These are phyloP conservation scores for Kwoniella shivajii DNA, from an alignment of 1,284 basidiomycete species.

Conservation along the genomic window DNA sequence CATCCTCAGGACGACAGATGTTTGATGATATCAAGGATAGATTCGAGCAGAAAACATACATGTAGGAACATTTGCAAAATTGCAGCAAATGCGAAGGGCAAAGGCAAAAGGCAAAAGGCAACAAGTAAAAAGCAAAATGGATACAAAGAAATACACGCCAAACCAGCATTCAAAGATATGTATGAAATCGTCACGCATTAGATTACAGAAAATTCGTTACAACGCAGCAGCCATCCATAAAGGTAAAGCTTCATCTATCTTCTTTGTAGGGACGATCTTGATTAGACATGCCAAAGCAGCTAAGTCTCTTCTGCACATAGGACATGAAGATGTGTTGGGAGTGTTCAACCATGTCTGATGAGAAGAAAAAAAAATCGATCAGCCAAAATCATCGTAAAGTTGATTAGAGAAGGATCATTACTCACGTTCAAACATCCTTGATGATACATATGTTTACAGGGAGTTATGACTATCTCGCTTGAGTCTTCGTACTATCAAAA, in stretches of 20 bases:
- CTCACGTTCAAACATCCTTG: slow-evolving; percentile 39
- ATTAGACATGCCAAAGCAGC: slow-evolving; percentile 30
- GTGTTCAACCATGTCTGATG: slow-evolving; percentile 39
- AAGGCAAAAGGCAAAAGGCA: background rate
- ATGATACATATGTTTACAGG: slow-evolving; percentile 51
- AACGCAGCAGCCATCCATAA: slow-evolving; percentile 24
- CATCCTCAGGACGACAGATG: too few species aligned
- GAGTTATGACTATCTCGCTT: slow-evolving; percentile 32
- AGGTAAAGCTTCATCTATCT: slow-evolving; percentile 19
- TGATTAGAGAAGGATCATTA: background rate
- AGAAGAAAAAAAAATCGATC: background rate
- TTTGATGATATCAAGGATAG: too few species aligned
- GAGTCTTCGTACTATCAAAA: slow-evolving; percentile 30
- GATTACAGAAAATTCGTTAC: background rate
- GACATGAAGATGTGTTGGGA: slow-evolving; percentile 41
- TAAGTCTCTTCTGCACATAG: slow-evolving; percentile 48
- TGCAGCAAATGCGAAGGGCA: too few species aligned
- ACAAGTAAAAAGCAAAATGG: background rate
- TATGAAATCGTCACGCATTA: background rate
- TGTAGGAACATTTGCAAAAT: too few species aligned
- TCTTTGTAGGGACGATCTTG: slow-evolving; percentile 25
- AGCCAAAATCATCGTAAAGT: background rate
- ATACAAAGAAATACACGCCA: slow-evolving; percentile 1
- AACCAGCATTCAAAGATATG: too few species aligned
- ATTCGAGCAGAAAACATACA: too few species aligned